phyloP scores from a whole-genome alignment of 2,329 filamentous ascomycete genomes.

The Paecilomyces niveus region DNA sequence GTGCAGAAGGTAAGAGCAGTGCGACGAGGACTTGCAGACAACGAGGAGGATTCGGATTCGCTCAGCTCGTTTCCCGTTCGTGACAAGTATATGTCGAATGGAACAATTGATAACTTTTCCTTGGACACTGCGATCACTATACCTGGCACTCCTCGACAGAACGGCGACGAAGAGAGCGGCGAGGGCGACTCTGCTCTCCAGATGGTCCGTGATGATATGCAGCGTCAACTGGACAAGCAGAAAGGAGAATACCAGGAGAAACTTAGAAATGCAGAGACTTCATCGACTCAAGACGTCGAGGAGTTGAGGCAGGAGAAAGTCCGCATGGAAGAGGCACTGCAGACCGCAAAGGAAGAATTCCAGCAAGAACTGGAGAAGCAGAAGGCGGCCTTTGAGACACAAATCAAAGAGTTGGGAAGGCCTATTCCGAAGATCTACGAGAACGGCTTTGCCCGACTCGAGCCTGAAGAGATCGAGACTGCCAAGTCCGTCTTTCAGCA shows the following conservation, averaged over 20 bases:
- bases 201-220: constrained; percentile 73
- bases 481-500: constrained; percentile 61
- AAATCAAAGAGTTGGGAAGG: constrained; percentile 66
- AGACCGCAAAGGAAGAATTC: constrained; percentile 78
- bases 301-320: constrained; percentile 76
- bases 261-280: constrained; percentile 66
- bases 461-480: constrained; percentile 63
- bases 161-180: constrained; percentile 58
- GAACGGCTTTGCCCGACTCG: constrained; percentile 47
- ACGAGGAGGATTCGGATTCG: constrained; percentile 77
- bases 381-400: constrained; percentile 74
- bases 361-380: constrained; percentile 77
- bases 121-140: constrained; percentile 90
- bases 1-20: constrained; percentile 83
- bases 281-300: constrained; percentile 65
- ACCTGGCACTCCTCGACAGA: constrained; percentile 75
- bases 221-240: constrained; percentile 72
- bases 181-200: constrained; percentile 55
- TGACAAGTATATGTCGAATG: constrained; percentile 93
- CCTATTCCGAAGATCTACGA: constrained; percentile 47
- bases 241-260: constrained; percentile 77
- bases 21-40: constrained; percentile 60
- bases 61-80: constrained; percentile 77
- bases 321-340: constrained; percentile 75
- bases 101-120: constrained; percentile 92